Conservation (phyloP, 2,329 filamentous ascomycete species). For the Botrytis medusae region DNA sequence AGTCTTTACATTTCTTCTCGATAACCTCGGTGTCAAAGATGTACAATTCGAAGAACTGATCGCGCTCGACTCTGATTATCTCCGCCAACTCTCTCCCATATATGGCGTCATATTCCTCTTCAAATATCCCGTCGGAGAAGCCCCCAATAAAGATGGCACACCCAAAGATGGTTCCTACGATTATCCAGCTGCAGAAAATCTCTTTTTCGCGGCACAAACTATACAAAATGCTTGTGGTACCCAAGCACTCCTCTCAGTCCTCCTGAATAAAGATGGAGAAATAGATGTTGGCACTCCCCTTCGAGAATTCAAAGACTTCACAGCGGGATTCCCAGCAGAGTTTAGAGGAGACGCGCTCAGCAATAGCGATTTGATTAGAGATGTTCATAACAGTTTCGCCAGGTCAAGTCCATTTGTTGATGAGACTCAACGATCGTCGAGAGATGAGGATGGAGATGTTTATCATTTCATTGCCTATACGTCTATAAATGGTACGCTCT, state of each 20-base stretch:
- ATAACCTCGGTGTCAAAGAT: slow-evolving; percentile 84
- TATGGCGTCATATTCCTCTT: slow-evolving; percentile 99
- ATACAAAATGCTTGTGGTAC: slow-evolving; percentile 99
- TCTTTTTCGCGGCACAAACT: slow-evolving; percentile 96
- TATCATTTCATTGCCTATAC: slow-evolving; percentile 99
- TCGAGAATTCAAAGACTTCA: slow-evolving; percentile 70
- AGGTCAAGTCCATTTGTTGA: slow-evolving; percentile 83
- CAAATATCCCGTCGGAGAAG: slow-evolving; percentile 79
- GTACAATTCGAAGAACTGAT: slow-evolving; percentile 98
- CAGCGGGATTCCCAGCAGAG: slow-evolving; percentile 63
- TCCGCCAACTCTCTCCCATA: slow-evolving; percentile 71
- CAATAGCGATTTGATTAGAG: slow-evolving; percentile 60
- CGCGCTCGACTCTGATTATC: slow-evolving; percentile 74
- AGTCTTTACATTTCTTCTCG: slow-evolving; percentile 95
- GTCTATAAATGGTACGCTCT: slow-evolving; percentile 73
- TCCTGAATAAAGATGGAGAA: slow-evolving; percentile 74
- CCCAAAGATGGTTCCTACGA: slow-evolving; percentile 85
- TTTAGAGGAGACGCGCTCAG: slow-evolving; percentile 69
- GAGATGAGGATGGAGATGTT: slow-evolving; percentile 74
- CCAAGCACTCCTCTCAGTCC: slow-evolving; percentile 86
- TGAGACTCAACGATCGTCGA: slow-evolving; percentile 73
- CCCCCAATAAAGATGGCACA: slow-evolving; percentile 53
- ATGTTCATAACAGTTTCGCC: slow-evolving; percentile 73
- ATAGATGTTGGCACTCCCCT: slow-evolving; percentile 63
- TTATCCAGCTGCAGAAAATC: slow-evolving; percentile 66